A percentile compares a stretch with the other conserved stretches of the same genome.
These are phyloP conservation scores for Ogataea dorogensis DNA, from an alignment of 805 yeast genomes.

Conservation along the genomic window DNA sequence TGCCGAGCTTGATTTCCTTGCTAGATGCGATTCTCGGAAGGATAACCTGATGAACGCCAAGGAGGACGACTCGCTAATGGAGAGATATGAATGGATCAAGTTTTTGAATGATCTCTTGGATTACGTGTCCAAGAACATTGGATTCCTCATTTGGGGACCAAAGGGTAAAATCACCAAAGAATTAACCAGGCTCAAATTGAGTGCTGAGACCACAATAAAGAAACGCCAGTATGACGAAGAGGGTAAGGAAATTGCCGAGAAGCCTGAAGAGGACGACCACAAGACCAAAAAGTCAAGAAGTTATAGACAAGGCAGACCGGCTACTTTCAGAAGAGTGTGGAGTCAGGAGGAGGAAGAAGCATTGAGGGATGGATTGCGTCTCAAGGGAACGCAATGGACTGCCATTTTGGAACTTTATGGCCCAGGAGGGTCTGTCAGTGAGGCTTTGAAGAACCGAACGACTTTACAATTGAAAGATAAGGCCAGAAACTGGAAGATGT, in stretches of 20 bases:
- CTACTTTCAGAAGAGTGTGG: conserved; percentile 69
- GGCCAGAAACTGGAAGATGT: conserved; percentile 93
- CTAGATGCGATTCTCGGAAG: conserved; percentile 69
- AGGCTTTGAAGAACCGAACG: conserved; percentile 79
- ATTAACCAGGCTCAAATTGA: conserved; percentile 17
- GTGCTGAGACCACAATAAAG: conserved; percentile 7
- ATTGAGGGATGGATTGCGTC: conserved; percentile 71
- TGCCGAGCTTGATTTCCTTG: conserved; percentile 75
- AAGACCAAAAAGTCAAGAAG: conserved; percentile 14
- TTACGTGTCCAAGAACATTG: conserved; percentile 72
- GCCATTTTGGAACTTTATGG: conserved; percentile 88
- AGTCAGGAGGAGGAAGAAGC: conserved; percentile 86
- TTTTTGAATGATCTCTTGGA: conserved; percentile 78
- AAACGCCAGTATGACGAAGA: conserved; percentile 10
- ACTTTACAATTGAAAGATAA: conserved; percentile 94
- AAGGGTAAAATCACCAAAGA: conserved; percentile 33
- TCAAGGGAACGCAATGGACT: conserved; percentile 92
- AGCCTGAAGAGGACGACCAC: conserved; percentile 13
- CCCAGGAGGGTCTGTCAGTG: conserved; percentile 85
- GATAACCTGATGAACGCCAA: conserved; percentile 51
- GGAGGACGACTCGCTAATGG: conserved; percentile 53
- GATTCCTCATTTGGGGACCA: conserved; percentile 68
- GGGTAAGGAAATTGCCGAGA: conserved; percentile 6
- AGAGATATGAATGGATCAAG: conserved; percentile 81
- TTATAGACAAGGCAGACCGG: conserved; percentile 28